A percentile compares a stretch with the other conserved stretches of the same genome.
Evolutionary conservation across 2,329 filamentous ascomycete species (phyloP).

Genomic region (Cladorrhinum sp.): DNA sequence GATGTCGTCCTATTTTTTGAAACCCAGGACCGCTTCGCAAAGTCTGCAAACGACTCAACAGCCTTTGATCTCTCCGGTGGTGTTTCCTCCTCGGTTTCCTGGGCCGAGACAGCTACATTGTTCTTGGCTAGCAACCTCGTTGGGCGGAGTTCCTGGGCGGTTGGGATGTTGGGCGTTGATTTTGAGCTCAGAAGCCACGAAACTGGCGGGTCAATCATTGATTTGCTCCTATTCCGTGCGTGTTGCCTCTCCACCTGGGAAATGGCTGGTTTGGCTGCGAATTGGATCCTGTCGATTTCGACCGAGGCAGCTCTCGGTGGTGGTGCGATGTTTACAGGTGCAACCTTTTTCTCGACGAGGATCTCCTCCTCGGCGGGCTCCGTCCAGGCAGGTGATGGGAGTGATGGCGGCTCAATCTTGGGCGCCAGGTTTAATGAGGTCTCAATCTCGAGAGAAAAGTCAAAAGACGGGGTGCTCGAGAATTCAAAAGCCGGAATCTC

Average conservation of each 20-base stretch:
- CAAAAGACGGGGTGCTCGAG: constrained; percentile 32
- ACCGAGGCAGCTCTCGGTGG: not conserved
- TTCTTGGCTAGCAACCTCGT: constrained; percentile 21
- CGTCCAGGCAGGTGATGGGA: constrained; percentile 4
- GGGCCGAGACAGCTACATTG: constrained; percentile 20
- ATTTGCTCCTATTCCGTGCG: constrained; percentile 44
- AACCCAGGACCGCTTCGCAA: constrained; percentile 53
- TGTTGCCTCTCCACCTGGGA: constrained; percentile 29
- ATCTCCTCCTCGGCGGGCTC: not conserved
- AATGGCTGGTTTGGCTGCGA: constrained; percentile 19
- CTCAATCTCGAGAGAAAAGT: constrained; percentile 48
- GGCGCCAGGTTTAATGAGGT: constrained; percentile 42
- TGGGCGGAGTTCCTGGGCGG: constrained; percentile 29
- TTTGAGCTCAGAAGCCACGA: constrained; percentile 52
- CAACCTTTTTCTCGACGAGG: not conserved
- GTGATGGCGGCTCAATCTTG: constrained; percentile 21
- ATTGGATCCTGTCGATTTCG: not conserved
- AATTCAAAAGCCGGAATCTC: constrained; percentile 45
- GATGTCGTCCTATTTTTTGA: constrained; percentile 48
- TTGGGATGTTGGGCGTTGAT: constrained; percentile 37
- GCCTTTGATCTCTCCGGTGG: constrained; percentile 37
- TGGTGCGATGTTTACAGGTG: not conserved
- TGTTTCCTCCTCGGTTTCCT: constrained; percentile 26
- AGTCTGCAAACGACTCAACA: constrained; percentile 47
- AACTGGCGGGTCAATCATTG: constrained; percentile 48